Conservation (phyloP, 768 basidiomycete genomes). For the Hebeloma cylindrosporum region DNA sequence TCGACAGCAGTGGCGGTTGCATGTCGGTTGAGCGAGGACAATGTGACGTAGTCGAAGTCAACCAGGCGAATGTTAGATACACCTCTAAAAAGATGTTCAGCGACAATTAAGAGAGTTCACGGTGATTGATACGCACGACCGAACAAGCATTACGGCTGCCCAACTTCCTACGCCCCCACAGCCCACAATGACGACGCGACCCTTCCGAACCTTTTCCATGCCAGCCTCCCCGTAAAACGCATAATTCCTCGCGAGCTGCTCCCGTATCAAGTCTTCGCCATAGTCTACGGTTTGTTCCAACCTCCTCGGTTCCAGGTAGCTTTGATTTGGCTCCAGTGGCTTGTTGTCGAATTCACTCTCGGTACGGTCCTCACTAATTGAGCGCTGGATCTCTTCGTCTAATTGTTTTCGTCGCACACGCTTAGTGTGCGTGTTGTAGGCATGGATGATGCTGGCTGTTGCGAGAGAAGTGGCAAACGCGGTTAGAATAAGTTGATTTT, state of each 20-base stretch:
- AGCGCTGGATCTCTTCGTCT: constrained; percentile 53
- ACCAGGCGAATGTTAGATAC: constrained; percentile 76
- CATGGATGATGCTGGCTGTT: constrained; percentile 58
- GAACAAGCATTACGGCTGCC: constrained; percentile 89
- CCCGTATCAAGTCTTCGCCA: constrained; percentile 79
- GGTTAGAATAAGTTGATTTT: constrained; percentile 60
- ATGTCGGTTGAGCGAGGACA: constrained; percentile 94
- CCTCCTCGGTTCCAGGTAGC: constrained; percentile 8
- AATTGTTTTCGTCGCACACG: constrained; percentile 53
- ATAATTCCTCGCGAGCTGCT: constrained; percentile 92
- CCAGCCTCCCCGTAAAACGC: constrained; percentile 90
- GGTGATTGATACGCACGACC: constrained; percentile 62
- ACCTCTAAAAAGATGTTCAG: constrained; percentile 45
- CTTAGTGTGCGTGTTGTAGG: constrained; percentile 50
- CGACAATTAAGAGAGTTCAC: background rate
- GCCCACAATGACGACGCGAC: constrained; percentile 85
- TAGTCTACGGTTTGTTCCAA: constrained; percentile 34
- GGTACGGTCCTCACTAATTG: constrained; percentile 41
- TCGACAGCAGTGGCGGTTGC: constrained; percentile 87
- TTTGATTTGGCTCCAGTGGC: constrained; percentile 3
- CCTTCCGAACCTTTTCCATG: constrained; percentile 74
- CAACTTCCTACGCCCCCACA: constrained; percentile 97
- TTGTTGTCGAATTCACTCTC: no score
- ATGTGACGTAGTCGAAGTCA: constrained; percentile 95
- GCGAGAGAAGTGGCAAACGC: constrained; percentile 61